Evolutionary conservation across 2,329 filamentous ascomycete species (phyloP).

Genomic region (Pestalotiopsis sp.): DNA sequence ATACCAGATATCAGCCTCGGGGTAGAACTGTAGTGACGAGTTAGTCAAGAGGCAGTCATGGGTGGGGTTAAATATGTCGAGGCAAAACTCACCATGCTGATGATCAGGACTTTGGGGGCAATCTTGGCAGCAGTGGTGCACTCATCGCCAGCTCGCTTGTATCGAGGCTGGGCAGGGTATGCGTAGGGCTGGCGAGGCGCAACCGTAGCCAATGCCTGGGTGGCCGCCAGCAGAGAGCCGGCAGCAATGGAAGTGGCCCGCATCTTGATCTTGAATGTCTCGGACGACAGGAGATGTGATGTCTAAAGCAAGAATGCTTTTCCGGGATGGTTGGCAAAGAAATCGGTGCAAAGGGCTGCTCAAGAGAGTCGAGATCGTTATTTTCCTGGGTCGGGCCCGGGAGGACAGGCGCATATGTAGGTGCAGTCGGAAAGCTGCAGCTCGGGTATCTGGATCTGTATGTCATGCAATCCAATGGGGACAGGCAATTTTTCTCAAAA

Average conservation of each 20-base stretch:
- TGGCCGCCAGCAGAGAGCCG: conserved; percentile 6
- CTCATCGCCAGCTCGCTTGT: neutral
- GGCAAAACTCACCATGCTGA: conserved; percentile 11
- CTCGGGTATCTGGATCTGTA: neutral
- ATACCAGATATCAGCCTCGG: conserved; percentile 14
- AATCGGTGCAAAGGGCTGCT: neutral
- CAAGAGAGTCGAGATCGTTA: neutral
- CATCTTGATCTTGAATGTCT: conserved; percentile 10
- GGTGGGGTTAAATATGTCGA: neutral
- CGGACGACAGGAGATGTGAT: neutral
- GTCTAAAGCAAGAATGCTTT: neutral
- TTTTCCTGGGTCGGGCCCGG: neutral
- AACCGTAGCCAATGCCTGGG: conserved; percentile 5
- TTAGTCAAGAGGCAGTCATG: neutral
- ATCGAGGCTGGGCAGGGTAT: neutral
- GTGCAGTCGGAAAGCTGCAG: neutral
- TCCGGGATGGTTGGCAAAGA: neutral
- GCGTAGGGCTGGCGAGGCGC: conserved; percentile 3
- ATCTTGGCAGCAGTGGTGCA: conserved; percentile 3
- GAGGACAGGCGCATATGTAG: neutral
- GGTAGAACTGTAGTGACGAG: conserved; percentile 7
- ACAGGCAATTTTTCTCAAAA: neutral
- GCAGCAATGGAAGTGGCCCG: neutral
- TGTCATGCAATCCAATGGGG: neutral
- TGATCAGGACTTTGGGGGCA: conserved; percentile 10